These are phyloP conservation scores for Sugiyamaella qingdaonensis DNA, from an alignment of 805 yeast species.

Conservation along the genomic window DNA sequence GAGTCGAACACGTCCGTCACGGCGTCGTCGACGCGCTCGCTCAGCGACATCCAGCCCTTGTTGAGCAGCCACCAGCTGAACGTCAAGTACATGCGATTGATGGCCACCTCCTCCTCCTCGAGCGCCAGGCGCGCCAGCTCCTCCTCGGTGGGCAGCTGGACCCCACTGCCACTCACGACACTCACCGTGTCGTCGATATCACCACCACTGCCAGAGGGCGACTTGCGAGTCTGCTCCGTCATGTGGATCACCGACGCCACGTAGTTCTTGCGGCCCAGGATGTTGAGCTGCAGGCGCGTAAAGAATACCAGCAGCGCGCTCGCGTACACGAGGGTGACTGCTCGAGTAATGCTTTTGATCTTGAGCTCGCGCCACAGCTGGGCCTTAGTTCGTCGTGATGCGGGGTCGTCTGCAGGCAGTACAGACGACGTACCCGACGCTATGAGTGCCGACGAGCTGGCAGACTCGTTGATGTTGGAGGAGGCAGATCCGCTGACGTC, in stretches of 20 bases:
- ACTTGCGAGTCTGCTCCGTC: slow-evolving; percentile 42
- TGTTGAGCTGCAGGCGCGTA: slow-evolving; percentile 80
- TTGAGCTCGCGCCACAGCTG: slow-evolving; percentile 84
- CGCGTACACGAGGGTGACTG: slow-evolving; percentile 65
- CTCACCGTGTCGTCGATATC: slow-evolving; percentile 26
- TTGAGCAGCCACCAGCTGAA: slow-evolving; percentile 93
- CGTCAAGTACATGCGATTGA: slow-evolving; percentile 75
- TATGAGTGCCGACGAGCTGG: neutral
- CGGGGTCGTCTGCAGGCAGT: slow-evolving; percentile 18
- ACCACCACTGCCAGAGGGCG: neutral
- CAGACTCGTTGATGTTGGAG: slow-evolving; percentile 13
- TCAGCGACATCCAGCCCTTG: slow-evolving; percentile 69
- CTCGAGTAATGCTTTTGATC: slow-evolving; percentile 65
- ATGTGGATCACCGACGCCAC: slow-evolving; percentile 69
- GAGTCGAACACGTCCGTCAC: slow-evolving; percentile 59
- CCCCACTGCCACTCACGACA: slow-evolving; percentile 16
- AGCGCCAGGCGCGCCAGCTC: slow-evolving; percentile 22
- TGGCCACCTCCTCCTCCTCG: slow-evolving; percentile 32
- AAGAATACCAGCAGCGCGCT: slow-evolving; percentile 67
- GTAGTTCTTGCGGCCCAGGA: slow-evolving; percentile 82
- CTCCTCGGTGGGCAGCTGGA: slow-evolving; percentile 26
- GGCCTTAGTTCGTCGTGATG: slow-evolving; percentile 43
- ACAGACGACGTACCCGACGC: slow-evolving; percentile 14
- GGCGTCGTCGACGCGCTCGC: slow-evolving; percentile 47
- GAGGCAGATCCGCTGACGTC: slow-evolving; percentile 4